Evolutionary conservation across 176 grass and related monocot genomes (phyloP).

Genomic region (Poa annua): DNA sequence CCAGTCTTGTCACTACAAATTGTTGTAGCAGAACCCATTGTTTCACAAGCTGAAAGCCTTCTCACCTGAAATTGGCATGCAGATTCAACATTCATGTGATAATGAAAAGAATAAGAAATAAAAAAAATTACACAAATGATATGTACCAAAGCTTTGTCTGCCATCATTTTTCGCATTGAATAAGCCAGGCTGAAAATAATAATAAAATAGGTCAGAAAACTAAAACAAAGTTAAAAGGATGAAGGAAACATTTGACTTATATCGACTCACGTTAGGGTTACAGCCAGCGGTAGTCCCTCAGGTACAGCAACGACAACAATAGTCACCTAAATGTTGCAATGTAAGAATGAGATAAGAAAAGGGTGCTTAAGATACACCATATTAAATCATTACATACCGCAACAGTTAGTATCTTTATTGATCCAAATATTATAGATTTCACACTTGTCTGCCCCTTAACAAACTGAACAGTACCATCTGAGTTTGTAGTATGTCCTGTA

Average conservation of each 20-base stretch:
- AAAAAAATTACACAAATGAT: conserved; percentile 18
- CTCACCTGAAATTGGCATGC: conserved; percentile 62
- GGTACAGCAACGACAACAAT: conserved; percentile 96
- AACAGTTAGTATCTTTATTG: conserved; percentile 85
- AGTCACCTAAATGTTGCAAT: conserved; percentile 64
- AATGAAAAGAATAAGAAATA: conserved; percentile 27
- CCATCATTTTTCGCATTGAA: conserved; percentile 99
- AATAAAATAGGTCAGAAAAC: conserved; percentile 19
- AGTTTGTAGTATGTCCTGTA: conserved; percentile 75
- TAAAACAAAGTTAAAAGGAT: conserved; percentile 38
- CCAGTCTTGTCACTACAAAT: conserved; percentile 99
- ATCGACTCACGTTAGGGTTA: conserved; percentile 86
- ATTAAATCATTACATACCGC: conserved; percentile 63
- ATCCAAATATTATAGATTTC: conserved; percentile 78
- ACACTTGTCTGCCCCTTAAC: conserved; percentile 75
- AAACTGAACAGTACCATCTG: conserved; percentile 74
- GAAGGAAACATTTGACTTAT: conserved; percentile 4
- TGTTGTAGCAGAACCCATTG: conserved; percentile 99
- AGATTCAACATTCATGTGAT: conserved; percentile 26
- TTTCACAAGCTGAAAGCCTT: conserved; percentile 98
- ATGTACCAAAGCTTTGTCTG: conserved; percentile 89
- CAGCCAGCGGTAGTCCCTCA: conserved; percentile 92
- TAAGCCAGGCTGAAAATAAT: conserved; percentile 78
- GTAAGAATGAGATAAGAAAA: conserved; percentile 31
- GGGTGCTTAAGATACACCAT: conserved; percentile 15